Percentiles rank a stretch among this genome's conserved stretches.
phyloP scores from a whole-genome alignment of 305 asterid species.

The Fraxinus floribunda region DNA sequence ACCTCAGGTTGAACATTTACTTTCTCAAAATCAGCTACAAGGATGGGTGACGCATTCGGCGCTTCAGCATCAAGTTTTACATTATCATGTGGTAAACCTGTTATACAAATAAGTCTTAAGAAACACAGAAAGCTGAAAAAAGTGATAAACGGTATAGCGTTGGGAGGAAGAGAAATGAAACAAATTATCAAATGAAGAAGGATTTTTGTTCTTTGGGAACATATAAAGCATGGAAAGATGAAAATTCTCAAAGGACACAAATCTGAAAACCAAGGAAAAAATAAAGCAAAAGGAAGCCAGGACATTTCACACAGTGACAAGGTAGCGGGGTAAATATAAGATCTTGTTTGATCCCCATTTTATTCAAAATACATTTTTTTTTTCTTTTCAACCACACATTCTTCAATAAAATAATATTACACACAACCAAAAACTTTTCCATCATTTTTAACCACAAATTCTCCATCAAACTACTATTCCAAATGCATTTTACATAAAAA shows the following conservation, averaged over 20 bases:
- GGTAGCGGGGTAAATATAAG: background rate
- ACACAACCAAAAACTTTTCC: too few species aligned
- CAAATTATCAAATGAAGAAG: background rate
- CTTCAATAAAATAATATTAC: too few species aligned
- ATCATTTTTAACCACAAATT: too few species aligned
- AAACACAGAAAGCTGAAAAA: background rate
- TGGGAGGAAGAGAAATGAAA: background rate
- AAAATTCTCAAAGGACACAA: background rate
- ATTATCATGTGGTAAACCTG: conserved; percentile 38
- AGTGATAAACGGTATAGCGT: background rate
- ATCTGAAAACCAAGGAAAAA: background rate
- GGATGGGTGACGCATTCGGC: conserved; percentile 29
- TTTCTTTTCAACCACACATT: too few species aligned
- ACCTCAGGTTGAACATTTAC: conserved; percentile 52
- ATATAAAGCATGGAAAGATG: conserved; percentile 6
- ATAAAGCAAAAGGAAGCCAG: background rate
- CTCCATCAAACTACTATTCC: too few species aligned
- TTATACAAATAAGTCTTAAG: conserved; percentile 28
- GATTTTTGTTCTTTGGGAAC: conserved; percentile 11
- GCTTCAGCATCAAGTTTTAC: conserved; percentile 32
- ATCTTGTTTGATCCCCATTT: too few species aligned
- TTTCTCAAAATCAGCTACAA: conserved; percentile 33
- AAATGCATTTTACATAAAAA: too few species aligned
- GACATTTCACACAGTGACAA: background rate
- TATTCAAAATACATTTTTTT: too few species aligned